Conservation (phyloP, 2,329 filamentous ascomycete species). For the Arthroderma uncinatum region DNA sequence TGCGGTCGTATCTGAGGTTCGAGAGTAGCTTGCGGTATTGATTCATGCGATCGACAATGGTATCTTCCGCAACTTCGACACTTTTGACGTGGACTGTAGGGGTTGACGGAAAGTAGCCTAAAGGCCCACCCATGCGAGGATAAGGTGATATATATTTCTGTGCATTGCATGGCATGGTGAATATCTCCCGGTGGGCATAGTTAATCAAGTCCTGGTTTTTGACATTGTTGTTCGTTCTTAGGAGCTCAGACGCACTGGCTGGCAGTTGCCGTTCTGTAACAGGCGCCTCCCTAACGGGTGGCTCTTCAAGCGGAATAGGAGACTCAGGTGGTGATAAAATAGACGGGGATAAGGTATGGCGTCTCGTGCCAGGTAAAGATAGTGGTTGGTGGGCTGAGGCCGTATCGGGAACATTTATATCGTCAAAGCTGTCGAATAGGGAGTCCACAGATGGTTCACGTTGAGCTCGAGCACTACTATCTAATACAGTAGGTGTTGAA, state of each 20-base stretch:
- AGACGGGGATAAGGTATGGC: not conserved
- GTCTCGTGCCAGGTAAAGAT: not conserved
- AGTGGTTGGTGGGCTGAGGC: not conserved
- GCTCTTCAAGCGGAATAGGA: no score
- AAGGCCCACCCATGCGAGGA: slow-evolving; percentile 18
- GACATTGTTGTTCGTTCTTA: not conserved
- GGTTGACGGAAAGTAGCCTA: slow-evolving; percentile 25
- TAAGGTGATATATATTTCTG: slow-evolving; percentile 26
- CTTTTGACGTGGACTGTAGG: slow-evolving; percentile 22
- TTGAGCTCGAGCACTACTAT: not conserved
- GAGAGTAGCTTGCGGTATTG: slow-evolving; percentile 18
- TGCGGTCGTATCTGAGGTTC: slow-evolving; percentile 21
- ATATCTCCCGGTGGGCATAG: slow-evolving; percentile 18
- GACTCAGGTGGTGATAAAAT: not conserved
- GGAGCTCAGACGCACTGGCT: not conserved
- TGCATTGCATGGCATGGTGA: slow-evolving; percentile 16
- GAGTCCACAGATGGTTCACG: slow-evolving; percentile 10
- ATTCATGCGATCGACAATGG: slow-evolving; percentile 18
- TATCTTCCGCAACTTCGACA: slow-evolving; percentile 19
- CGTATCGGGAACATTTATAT: not conserved
- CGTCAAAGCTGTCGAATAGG: slow-evolving; percentile 7
- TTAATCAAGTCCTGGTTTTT: slow-evolving; percentile 18
- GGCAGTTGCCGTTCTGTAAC: not conserved
- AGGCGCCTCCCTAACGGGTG: no score
- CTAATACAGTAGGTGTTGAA: not conserved